These are phyloP conservation scores for Geranomyces michiganensis DNA, from an alignment of 192 early-diverging fungal species.

Conservation along the genomic window DNA sequence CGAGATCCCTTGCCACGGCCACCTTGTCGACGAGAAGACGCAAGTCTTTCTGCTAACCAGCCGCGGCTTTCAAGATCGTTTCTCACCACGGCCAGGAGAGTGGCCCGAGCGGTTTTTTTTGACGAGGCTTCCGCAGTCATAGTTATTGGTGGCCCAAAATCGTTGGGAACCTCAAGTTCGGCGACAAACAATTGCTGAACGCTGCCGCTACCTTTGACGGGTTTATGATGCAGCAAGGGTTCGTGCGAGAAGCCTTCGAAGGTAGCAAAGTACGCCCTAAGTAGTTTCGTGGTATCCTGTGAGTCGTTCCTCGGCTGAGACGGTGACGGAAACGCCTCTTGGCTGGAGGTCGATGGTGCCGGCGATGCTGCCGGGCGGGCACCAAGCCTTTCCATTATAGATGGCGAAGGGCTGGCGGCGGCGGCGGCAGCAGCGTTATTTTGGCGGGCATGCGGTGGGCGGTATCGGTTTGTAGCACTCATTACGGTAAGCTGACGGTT, in stretches of 20 bases:
- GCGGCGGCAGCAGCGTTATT: too few species aligned
- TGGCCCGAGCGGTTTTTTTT: conserved; percentile 13
- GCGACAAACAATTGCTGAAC: conserved; percentile 21
- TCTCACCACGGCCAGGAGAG: neutral
- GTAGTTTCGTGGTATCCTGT: too few species aligned
- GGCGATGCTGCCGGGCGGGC: neutral
- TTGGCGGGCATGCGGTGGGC: too few species aligned
- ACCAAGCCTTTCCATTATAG: neutral
- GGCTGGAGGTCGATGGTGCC: too few species aligned
- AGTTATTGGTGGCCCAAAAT: neutral
- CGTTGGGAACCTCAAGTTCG: conserved; percentile 18
- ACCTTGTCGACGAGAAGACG: neutral
- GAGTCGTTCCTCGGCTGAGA: too few species aligned
- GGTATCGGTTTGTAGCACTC: too few species aligned
- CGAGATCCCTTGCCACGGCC: too few species aligned
- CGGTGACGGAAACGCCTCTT: too few species aligned
- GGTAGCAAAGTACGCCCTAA: conserved; percentile 52
- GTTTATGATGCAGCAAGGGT: neutral
- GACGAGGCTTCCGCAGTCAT: conserved; percentile 23
- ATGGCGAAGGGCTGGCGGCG: conserved; percentile 37
- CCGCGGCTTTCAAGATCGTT: conserved; percentile 7
- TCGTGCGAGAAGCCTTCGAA: conserved; percentile 49
- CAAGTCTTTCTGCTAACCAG: neutral
- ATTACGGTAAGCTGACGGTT: too few species aligned
- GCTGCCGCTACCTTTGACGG: conserved; percentile 9